Base-by-base conservation (phyloP, 768 basidiomycete species). In the Epithele typhae region DNA sequence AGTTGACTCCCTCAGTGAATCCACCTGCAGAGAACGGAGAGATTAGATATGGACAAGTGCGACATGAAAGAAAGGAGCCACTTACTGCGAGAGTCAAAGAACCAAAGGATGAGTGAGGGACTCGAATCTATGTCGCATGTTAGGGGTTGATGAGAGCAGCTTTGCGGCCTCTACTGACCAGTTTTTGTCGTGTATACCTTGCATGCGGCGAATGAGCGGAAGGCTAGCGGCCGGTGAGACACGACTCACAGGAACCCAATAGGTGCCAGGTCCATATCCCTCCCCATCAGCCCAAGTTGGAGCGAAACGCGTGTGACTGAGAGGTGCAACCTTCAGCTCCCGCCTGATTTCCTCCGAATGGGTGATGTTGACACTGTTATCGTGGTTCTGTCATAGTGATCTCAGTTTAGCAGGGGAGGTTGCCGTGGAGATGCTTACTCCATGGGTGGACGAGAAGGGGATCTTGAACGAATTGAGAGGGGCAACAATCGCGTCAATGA, bases 41-140 rank as follows among this genome's bases (percentile, higher is more conserved):
- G 45, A 9, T 40, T 30, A 22, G 25, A 24, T 23, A 53, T 8
- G 35, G 17, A 36, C 35, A 7, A 6, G 17, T 23, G 9, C 41
- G 8, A 30, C 25, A 38, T 15, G 37, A 43, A 42, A 11, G 27
- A 32, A 21, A 15, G 23, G n/a, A 40, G 34, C 27, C 14, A 38
- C 60, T 12, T 58, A 79, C 82, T 81, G 49, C 84, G 72, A 3
- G 87, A 87, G 63, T 88, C 87, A 54, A 89, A 89, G 65, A 86
- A 85, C 85, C 83, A 89, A 4, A 87, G 61, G 38, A 88, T 62
- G 9, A 87, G 67, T 3, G 64, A 66, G 3, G 85, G 85, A 5
- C 59, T 51, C 1, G 23, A n/a, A 60, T 83, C 78, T 70, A 47
- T 4, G 18, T 11, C 21, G 15, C 21, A 14, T 33, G 9, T 40